Evolutionary conservation across 768 basidiomycete species (phyloP).

Genomic region (Sarcodon sp.): DNA sequence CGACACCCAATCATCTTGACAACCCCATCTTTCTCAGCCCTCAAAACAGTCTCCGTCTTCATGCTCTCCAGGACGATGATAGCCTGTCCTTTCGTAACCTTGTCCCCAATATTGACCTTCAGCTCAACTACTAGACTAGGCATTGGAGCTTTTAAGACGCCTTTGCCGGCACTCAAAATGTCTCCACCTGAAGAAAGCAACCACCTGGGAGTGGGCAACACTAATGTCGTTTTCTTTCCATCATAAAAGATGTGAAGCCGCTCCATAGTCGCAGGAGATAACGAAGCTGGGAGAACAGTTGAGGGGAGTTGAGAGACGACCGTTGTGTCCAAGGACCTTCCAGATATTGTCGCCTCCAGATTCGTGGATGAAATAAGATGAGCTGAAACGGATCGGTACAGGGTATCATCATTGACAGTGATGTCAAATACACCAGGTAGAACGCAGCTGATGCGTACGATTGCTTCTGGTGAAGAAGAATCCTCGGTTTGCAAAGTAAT

Average conservation of each 20-base stretch:
- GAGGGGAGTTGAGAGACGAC: constrained; percentile 61
- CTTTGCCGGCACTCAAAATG: constrained; percentile 37
- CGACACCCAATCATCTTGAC: constrained; percentile 63
- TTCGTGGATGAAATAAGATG: constrained; percentile 38
- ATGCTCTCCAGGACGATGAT: constrained; percentile 87
- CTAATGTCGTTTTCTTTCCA: constrained; percentile 45
- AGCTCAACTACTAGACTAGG: constrained; percentile 92
- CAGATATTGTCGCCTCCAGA: constrained; percentile 39
- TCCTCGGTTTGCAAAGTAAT: constrained; percentile 52
- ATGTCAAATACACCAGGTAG: constrained; percentile 28
- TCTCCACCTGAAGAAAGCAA: constrained; percentile 53
- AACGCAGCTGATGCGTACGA: constrained; percentile 16
- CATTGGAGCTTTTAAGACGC: constrained; percentile 75
- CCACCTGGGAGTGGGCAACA: constrained; percentile 63
- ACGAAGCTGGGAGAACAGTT: constrained; percentile 37
- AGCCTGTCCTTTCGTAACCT: constrained; percentile 68
- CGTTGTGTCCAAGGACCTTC: constrained; percentile 41
- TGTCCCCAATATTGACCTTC: constrained; percentile 62
- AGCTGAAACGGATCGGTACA: constrained; percentile 42
- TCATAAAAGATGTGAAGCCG: constrained; percentile 64
- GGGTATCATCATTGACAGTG: constrained; percentile 23
- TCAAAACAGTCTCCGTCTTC: constrained; percentile 91
- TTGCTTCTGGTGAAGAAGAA: constrained; percentile 21
- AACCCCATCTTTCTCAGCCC: constrained; percentile 55
- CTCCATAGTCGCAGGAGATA: constrained; percentile 46